Evolutionary conservation across 164 flowering plant genomes (phyloP).

Genomic region (Vitis labrusca): DNA sequence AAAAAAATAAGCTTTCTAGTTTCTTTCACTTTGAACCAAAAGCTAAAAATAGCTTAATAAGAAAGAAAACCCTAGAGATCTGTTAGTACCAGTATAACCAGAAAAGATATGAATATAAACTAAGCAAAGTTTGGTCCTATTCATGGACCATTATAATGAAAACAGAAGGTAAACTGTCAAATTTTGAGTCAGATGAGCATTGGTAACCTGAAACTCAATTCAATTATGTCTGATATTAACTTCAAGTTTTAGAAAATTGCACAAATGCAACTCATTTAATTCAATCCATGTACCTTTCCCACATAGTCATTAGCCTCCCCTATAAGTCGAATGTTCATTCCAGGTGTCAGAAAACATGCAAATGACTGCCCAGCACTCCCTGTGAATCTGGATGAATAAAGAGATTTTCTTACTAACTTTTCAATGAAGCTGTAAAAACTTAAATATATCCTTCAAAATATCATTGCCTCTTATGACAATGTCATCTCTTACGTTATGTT

Average conservation of each 20-base stretch:
- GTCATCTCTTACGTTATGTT: constrained; percentile 72
- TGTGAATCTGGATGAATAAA: constrained; percentile 54
- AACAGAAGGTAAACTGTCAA: too few relatives aligned
- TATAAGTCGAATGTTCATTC: constrained; percentile 89
- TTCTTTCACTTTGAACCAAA: too few relatives aligned
- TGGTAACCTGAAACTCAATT: too few relatives aligned
- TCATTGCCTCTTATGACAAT: neutral
- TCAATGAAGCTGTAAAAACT: neutral
- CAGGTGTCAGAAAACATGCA: constrained; percentile 90
- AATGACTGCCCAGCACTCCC: constrained; percentile 99
- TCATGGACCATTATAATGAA: too few relatives aligned
- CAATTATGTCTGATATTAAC: too few relatives aligned
- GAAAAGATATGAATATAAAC: too few relatives aligned
- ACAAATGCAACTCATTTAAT: neutral
- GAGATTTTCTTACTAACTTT: neutral
- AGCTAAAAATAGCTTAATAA: too few relatives aligned
- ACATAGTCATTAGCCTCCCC: constrained; percentile 99
- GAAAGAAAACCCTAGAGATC: too few relatives aligned
- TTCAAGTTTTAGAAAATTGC: neutral
- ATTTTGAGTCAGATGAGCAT: too few relatives aligned
- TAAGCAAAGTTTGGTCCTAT: too few relatives aligned
- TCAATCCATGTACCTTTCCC: constrained; percentile 66
- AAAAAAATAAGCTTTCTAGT: too few relatives aligned
- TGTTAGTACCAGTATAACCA: too few relatives aligned
- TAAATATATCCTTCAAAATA: neutral